Percentiles rank a stretch among this genome's conserved stretches.
Evolutionary conservation across 2,329 filamentous ascomycete genomes (phyloP).

Genomic region (Chaetomium sp.): DNA sequence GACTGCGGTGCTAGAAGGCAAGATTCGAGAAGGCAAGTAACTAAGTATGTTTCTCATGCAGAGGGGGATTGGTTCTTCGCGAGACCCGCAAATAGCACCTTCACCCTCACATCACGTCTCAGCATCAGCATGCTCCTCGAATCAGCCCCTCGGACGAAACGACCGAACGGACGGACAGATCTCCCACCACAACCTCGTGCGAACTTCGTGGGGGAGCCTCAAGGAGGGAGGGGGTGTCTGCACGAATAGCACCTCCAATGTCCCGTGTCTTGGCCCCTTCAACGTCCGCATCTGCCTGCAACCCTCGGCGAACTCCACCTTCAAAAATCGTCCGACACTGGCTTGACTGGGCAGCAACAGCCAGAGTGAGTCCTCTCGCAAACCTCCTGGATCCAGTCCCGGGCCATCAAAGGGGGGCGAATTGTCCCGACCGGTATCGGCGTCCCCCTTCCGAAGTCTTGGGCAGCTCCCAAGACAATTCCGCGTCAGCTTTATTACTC

Average conservation of each 20-base stretch:
- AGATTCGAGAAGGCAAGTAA: too few relatives aligned
- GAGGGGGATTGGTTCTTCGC: too few relatives aligned
- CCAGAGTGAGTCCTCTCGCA: not conserved
- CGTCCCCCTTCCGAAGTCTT: not conserved
- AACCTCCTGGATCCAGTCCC: not conserved
- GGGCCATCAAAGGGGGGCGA: too few relatives aligned
- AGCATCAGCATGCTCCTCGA: too few relatives aligned
- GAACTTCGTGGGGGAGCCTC: constrained; percentile 9
- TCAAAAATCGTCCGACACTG: not conserved
- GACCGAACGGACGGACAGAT: too few relatives aligned
- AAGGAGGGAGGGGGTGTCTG: not conserved
- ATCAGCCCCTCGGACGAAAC: not conserved
- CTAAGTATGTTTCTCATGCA: too few relatives aligned
- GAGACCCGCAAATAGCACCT: too few relatives aligned
- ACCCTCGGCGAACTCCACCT: not conserved
- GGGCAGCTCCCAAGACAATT: too few relatives aligned
- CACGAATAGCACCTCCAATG: constrained; percentile 3
- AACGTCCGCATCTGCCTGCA: constrained; percentile 7
- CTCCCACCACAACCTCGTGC: not conserved
- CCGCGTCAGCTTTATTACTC: too few relatives aligned
- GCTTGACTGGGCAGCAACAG: constrained; percentile 4
- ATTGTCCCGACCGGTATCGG: constrained; percentile 12
- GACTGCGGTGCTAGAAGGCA: too few relatives aligned
- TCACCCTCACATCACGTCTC: too few relatives aligned
- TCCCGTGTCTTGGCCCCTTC: not conserved